Percentiles rank a stretch among this genome's conserved stretches.
These are phyloP conservation scores for Sporisorium scitamineum DNA, from an alignment of 1,284 basidiomycete species.

Conservation along the genomic window DNA sequence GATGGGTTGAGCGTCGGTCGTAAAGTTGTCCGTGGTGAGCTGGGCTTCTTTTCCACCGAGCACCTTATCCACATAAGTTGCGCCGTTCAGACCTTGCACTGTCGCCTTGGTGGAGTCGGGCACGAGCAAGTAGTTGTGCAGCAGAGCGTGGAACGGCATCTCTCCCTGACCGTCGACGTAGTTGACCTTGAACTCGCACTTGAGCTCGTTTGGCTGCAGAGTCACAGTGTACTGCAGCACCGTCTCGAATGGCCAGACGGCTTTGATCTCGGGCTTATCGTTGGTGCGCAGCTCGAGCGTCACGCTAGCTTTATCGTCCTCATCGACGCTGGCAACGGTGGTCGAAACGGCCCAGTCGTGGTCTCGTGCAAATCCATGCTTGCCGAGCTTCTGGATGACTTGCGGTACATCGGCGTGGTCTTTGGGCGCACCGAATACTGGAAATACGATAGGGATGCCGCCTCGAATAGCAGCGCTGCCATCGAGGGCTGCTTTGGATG, in stretches of 20 bases:
- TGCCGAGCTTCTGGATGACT: conserved; percentile 39
- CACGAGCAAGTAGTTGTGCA: conserved; percentile 68
- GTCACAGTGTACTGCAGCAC: conserved; percentile 51
- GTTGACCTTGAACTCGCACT: conserved; percentile 61
- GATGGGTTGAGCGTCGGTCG: conserved; percentile 37
- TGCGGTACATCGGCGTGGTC: conserved; percentile 51
- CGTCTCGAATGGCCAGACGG: conserved; percentile 41
- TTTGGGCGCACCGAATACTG: conserved; percentile 55
- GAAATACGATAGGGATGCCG: conserved; percentile 63
- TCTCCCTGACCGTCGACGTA: conserved; percentile 45
- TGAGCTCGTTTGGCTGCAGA: conserved; percentile 48
- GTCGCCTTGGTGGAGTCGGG: conserved; percentile 57
- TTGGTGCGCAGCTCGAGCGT: conserved; percentile 44
- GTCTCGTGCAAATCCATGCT: conserved; percentile 60
- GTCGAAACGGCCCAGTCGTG: conserved; percentile 49
- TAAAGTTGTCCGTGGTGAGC: conserved; percentile 32
- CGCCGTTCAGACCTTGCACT: conserved; percentile 49
- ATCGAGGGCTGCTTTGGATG: conserved; percentile 51
- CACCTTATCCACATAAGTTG: conserved; percentile 57
- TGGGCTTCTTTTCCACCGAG: conserved; percentile 27
- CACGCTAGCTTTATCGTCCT: conserved; percentile 42
- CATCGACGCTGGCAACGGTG: conserved; percentile 20
- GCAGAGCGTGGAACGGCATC: conserved; percentile 70
- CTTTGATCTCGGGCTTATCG: conserved; percentile 38
- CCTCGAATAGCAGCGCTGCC: conserved; percentile 56